These are phyloP conservation scores for Coemansia sp. DNA, from an alignment of 192 early-diverging fungal genomes.

Conservation along the genomic window DNA sequence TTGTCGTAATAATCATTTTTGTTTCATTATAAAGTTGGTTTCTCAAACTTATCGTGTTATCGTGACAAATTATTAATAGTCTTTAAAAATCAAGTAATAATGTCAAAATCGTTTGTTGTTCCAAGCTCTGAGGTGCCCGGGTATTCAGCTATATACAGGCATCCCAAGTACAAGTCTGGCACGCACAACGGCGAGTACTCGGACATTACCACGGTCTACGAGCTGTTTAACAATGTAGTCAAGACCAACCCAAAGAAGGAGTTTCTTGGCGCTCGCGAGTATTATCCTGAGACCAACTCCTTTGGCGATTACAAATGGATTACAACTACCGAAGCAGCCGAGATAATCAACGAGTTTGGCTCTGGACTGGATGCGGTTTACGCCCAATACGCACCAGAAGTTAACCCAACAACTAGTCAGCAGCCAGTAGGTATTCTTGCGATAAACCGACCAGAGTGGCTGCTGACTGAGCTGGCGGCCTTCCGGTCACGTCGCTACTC, in stretches of 20 bases:
- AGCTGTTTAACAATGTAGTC: constrained; percentile 24
- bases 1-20: too few species aligned
- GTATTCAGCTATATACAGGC: constrained; percentile 6
- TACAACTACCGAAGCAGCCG: constrained; percentile 50
- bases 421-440: constrained; percentile 64
- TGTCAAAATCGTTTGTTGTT: constrained; percentile 6
- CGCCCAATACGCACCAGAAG: constrained; percentile 13
- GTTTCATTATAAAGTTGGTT: too few species aligned
- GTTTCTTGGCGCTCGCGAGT: constrained; percentile 57
- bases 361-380: constrained; percentile 66
- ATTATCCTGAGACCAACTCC: constrained; percentile 49
- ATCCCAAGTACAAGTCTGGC: constrained; percentile 34
- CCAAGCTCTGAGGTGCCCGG: constrained; percentile 2
- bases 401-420: constrained; percentile 7
- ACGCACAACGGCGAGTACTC: constrained; percentile 11
- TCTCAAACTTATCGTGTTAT: too few species aligned
- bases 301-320: too few species aligned
- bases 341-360: constrained; percentile 58
- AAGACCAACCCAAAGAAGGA: constrained; percentile 9
- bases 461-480: constrained; percentile 61
- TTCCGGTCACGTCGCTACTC: constrained; percentile 58
- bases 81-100: constrained; percentile 1
- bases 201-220: constrained; percentile 29
- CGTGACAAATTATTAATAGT: too few species aligned
- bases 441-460: constrained; percentile 70